These are phyloP conservation scores for Leishmania amazonensis DNA, from an alignment of 208 protist species.

Conservation along the genomic window DNA sequence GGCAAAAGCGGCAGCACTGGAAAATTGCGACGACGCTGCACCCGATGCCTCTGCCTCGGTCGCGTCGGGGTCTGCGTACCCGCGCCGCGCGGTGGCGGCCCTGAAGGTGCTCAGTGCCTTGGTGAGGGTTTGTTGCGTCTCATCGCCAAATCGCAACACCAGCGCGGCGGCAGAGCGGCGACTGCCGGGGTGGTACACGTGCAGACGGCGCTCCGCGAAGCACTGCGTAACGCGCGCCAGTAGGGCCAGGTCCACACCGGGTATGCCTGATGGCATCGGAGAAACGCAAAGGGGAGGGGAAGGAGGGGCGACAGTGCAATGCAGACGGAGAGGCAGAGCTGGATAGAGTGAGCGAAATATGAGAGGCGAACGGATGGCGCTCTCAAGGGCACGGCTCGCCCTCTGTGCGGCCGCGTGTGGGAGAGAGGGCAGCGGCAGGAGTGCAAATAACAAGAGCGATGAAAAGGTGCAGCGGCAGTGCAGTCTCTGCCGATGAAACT, in stretches of 20 bases:
- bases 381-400: constrained; percentile 2
- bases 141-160: constrained; percentile 70
- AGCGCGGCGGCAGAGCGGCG: constrained; percentile 55
- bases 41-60: not conserved
- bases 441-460: not conserved
- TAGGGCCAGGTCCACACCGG: constrained; percentile 56
- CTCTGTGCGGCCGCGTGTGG: not conserved
- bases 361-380: not conserved
- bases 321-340: not conserved
- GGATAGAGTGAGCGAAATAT: not conserved
- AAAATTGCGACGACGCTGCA: not conserved
- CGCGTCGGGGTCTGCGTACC: not conserved
- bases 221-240: constrained; percentile 38
- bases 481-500: not conserved
- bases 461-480: not conserved
- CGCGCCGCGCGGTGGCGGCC: not conserved
- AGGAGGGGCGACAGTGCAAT: not conserved
- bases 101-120: constrained; percentile 1
- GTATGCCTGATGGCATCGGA: constrained; percentile 26
- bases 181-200: constrained; percentile 54
- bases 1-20: not conserved
- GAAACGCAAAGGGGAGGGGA: not conserved
- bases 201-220: constrained; percentile 44
- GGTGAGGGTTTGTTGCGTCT: constrained; percentile 32
- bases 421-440: not conserved